Evolutionary conservation across 805 yeast genomes (phyloP).

Genomic region (Kluyveromyces dobzhanskii): DNA sequence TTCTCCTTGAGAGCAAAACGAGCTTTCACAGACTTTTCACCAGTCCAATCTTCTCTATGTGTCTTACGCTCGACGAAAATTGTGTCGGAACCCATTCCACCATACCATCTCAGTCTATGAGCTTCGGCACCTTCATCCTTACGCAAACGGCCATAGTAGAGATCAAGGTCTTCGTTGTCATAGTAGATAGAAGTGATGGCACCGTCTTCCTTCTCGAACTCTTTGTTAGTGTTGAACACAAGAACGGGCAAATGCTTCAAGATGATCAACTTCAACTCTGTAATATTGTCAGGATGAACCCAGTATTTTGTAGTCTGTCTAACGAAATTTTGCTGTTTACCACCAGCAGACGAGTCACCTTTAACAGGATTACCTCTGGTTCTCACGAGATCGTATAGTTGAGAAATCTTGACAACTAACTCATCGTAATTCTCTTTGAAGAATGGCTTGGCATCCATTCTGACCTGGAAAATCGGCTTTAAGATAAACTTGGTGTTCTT

Average conservation of each 20-base stretch:
- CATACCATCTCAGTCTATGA: conserved; percentile 96
- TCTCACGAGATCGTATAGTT: conserved; percentile 83
- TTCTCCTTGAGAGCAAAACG: conserved; percentile 89
- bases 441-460: conserved; percentile 90
- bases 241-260: conserved; percentile 93
- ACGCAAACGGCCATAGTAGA: conserved; percentile 88
- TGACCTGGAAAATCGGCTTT: conserved; percentile 87
- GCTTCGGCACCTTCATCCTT: conserved; percentile 99
- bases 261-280: conserved; percentile 87
- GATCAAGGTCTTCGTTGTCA: conserved; percentile 81
- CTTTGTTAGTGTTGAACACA: conserved; percentile 92
- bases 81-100: conserved; percentile 90
- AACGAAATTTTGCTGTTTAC: conserved; percentile 93
- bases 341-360: conserved; percentile 98
- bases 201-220: conserved; percentile 87
- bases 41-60: conserved; percentile 99
- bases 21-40: conserved; percentile 98
- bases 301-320: conserved; percentile 98
- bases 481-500: conserved; percentile 73
- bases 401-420: conserved; percentile 81
- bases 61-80: conserved; percentile 96
- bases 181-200: conserved; percentile 96
- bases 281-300: conserved; percentile 98
- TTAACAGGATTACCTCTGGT: conserved; percentile 92
- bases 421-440: conserved; percentile 91